phyloP scores from a whole-genome alignment of 73 alveolate genomes.

The Paramecium pentaurelia region DNA sequence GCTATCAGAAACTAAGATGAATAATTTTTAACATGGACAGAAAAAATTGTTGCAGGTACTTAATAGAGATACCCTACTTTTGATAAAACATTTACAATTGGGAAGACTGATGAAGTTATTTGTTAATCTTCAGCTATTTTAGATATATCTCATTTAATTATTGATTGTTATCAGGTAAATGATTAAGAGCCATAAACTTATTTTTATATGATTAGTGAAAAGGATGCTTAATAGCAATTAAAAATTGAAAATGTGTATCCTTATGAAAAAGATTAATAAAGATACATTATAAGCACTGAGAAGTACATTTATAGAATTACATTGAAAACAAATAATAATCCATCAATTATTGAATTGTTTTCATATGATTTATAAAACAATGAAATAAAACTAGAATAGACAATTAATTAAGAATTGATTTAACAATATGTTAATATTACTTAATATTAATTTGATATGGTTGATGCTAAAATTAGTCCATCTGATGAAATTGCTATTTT shows the following conservation, averaged over 20 bases:
- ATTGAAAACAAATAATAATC: background rate
- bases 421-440: background rate
- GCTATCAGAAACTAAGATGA: background rate
- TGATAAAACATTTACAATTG: background rate
- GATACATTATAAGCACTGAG: background rate
- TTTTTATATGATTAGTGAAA: background rate
- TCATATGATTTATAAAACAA: background rate
- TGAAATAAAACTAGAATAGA: background rate
- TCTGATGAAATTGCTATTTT: background rate
- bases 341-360: background rate
- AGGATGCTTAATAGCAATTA: background rate
- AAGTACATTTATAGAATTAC: background rate
- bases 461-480: background rate
- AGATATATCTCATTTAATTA: background rate
- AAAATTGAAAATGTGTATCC: background rate
- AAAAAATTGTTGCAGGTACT: background rate
- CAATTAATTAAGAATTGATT: background rate
- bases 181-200: background rate
- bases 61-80: background rate
- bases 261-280: background rate
- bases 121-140: background rate
- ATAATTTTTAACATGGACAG: background rate
- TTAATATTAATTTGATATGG: background rate
- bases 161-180: background rate
- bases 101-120: background rate